These are phyloP conservation scores for Alternaria triticina DNA, from an alignment of 2,329 filamentous ascomycete species.

Conservation along the genomic window DNA sequence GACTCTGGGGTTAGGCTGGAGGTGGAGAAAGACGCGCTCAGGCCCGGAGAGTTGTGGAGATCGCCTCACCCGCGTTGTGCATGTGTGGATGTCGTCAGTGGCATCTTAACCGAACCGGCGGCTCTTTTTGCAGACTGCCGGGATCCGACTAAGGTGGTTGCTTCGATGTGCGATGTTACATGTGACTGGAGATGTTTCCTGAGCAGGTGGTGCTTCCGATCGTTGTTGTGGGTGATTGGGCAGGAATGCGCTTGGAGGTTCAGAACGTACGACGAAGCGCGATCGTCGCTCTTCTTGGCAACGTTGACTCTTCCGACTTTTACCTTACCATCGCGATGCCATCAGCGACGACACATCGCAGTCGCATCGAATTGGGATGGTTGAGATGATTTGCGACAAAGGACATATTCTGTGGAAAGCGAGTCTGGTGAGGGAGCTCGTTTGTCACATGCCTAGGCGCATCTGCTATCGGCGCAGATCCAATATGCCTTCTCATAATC, in stretches of 20 bases:
- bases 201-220: conserved; percentile 2
- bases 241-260: neutral
- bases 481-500: neutral
- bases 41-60: conserved; percentile 15
- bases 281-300: conserved; percentile 6
- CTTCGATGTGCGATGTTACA: neutral
- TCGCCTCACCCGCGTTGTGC: conserved; percentile 18
- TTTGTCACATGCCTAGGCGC: neutral
- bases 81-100: conserved; percentile 12
- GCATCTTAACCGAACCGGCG: conserved; percentile 7
- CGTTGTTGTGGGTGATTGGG: neutral
- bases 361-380: neutral
- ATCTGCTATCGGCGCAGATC: neutral
- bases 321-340: neutral
- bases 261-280: neutral
- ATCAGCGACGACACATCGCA: neutral
- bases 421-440: neutral
- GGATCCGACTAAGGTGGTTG: conserved; percentile 5
- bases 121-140: neutral
- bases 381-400: neutral
- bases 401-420: neutral
- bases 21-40: conserved; percentile 5
- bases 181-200: conserved; percentile 5
- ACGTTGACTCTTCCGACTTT: neutral
- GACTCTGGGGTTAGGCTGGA: conserved; percentile 3